Percentiles rank a stretch among this genome's conserved stretches.
phyloP scores from a whole-genome alignment of 2,329 filamentous ascomycete genomes.

The Chaetomium sp. region DNA sequence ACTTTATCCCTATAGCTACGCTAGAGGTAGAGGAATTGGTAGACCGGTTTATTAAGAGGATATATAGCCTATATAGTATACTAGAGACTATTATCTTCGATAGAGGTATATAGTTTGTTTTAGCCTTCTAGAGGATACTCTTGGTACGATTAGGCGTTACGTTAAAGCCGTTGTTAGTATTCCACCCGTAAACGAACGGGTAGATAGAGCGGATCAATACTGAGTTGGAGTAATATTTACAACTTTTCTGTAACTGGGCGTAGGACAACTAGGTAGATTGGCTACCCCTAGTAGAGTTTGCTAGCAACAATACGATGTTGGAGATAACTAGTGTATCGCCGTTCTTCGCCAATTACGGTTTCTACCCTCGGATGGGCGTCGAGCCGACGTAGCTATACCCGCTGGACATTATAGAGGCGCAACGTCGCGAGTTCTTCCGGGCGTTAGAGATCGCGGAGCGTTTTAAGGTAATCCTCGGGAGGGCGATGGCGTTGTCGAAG shows the following conservation, averaged over 20 bases:
- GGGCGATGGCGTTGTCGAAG: neutral
- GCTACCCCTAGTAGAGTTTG: constrained; percentile 5
- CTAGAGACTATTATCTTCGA: neutral
- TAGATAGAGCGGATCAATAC: constrained; percentile 7
- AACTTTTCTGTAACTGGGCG: neutral
- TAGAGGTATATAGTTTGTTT: neutral
- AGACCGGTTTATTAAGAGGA: neutral
- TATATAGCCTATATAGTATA: neutral
- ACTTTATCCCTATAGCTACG: neutral
- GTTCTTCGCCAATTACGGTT: constrained; percentile 10
- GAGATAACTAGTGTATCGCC: constrained; percentile 6
- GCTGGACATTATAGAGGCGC: neutral
- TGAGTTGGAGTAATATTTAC: constrained; percentile 6
- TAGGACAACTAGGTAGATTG: no score
- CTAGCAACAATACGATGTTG: neutral
- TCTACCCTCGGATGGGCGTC: constrained; percentile 1
- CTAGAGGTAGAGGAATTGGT: neutral
- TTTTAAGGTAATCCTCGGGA: neutral
- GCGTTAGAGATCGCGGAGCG: neutral
- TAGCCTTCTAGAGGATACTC: neutral
- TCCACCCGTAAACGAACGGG: neutral
- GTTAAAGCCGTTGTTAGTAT: neutral
- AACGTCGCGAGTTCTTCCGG: neutral
- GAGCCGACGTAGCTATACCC: neutral
- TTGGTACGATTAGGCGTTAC: neutral